These are phyloP conservation scores for Pouteria glomerata DNA, from an alignment of 148 eudicot genomes.

Conservation along the genomic window DNA sequence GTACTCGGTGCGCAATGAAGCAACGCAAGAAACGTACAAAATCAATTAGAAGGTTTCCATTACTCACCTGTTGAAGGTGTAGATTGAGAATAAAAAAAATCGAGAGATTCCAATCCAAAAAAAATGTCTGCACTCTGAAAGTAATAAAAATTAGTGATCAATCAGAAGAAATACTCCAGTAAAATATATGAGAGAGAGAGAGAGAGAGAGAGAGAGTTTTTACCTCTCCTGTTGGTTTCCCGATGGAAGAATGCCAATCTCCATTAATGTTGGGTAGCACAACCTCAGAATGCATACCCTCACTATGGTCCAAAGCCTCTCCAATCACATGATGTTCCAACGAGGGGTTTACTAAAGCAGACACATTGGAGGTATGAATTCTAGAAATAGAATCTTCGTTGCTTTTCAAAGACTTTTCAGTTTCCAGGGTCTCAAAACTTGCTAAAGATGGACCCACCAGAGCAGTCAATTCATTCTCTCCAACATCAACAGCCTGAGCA, in stretches of 20 bases:
- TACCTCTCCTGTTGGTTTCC: constrained; percentile 34
- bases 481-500: constrained; percentile 14
- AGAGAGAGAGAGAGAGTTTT: background rate
- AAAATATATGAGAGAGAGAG: background rate
- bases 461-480: constrained; percentile 10
- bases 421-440: constrained; percentile 1
- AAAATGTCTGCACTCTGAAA: constrained; percentile 37
- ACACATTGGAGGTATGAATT: constrained; percentile 10
- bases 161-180: background rate
- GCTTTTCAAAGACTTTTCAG: constrained; percentile 3
- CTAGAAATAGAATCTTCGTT: background rate
- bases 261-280: constrained; percentile 3
- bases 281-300: constrained; percentile 12
- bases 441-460: constrained; percentile 9
- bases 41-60: background rate
- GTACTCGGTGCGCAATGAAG: background rate
- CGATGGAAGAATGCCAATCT: constrained; percentile 15
- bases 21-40: background rate
- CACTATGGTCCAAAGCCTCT: constrained; percentile 21
- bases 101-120: constrained; percentile 26
- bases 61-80: constrained; percentile 22
- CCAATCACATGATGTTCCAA: background rate
- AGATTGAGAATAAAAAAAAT: constrained; percentile 27
- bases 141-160: background rate
- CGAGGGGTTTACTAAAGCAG: background rate